These are phyloP conservation scores for Talaromyces sp. DNA, from an alignment of 2,329 filamentous ascomycete genomes.

Conservation along the genomic window DNA sequence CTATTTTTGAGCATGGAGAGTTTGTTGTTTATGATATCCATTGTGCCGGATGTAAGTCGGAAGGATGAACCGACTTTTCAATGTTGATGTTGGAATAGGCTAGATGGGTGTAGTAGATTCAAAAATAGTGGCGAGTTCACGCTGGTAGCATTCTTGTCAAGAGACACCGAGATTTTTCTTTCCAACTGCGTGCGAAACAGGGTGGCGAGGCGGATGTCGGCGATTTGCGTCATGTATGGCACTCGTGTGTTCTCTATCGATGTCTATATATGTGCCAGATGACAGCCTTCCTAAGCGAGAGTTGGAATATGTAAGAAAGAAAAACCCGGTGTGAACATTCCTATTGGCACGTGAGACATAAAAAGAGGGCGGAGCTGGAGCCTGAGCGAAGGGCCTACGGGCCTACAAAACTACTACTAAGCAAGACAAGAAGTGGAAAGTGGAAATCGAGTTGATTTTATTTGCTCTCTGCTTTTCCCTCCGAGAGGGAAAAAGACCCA, in stretches of 20 bases:
- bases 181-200: background rate
- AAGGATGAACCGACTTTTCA: background rate
- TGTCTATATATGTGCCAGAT: background rate
- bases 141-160: background rate
- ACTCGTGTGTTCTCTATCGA: background rate
- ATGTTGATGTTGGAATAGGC: background rate
- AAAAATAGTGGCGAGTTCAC: background rate
- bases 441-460: background rate
- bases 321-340: background rate
- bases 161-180: background rate
- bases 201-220: background rate
- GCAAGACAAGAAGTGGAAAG: background rate
- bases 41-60: background rate
- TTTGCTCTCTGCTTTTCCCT: background rate
- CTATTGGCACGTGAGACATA: background rate
- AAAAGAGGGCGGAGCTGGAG: background rate
- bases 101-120: background rate
- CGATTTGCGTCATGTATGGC: background rate
- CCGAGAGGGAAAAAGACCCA: background rate
- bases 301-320: background rate
- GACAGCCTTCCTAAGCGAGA: background rate
- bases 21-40: conserved; percentile 9
- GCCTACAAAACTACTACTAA: background rate
- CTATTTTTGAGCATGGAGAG: conserved; percentile 2
- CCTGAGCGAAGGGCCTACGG: background rate